Conservation (phyloP, 2,329 filamentous ascomycete genomes). For the Aspergillus sp. region DNA sequence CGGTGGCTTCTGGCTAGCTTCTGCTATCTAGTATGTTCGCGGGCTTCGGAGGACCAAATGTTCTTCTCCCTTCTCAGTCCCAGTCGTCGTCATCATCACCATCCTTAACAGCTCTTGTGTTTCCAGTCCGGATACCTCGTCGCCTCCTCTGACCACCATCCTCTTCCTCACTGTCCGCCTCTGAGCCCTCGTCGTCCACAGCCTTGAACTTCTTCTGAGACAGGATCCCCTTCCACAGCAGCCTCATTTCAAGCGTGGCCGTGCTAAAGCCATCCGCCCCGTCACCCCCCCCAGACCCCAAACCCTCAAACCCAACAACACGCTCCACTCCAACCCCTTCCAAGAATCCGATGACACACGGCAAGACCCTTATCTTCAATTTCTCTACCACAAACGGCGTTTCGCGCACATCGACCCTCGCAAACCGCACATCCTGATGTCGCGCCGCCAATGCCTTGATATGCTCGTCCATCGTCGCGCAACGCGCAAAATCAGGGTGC, state of each 20-base stretch:
- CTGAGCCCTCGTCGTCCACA: constrained; percentile 33
- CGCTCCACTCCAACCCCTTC: constrained; percentile 51
- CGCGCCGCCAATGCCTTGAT: constrained; percentile 51
- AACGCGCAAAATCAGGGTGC: constrained; percentile 67
- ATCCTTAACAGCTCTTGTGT: constrained; percentile 30
- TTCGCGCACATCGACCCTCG: constrained; percentile 50
- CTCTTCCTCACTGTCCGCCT: constrained; percentile 32
- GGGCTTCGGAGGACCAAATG: background rate
- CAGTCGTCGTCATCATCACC: constrained; percentile 53
- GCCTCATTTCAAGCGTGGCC: constrained; percentile 46
- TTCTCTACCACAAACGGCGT: constrained; percentile 55
- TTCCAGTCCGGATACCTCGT: constrained; percentile 39
- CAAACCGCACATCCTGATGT: constrained; percentile 51
- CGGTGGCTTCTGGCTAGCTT: background rate
- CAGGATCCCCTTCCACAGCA: constrained; percentile 46
- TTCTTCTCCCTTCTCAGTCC: constrained; percentile 45
- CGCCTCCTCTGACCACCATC: constrained; percentile 16
- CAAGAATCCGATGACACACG: constrained; percentile 55
- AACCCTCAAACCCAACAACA: constrained; percentile 54
- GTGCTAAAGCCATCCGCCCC: constrained; percentile 46
- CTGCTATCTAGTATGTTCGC: background rate
- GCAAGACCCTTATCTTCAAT: constrained; percentile 50
- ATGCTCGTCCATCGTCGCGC: constrained; percentile 65
- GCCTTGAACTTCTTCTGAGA: constrained; percentile 37
- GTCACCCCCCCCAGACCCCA: constrained; percentile 44